phyloP scores from a whole-genome alignment of 2,329 filamentous ascomycete species.

The Xylaria sp. region DNA sequence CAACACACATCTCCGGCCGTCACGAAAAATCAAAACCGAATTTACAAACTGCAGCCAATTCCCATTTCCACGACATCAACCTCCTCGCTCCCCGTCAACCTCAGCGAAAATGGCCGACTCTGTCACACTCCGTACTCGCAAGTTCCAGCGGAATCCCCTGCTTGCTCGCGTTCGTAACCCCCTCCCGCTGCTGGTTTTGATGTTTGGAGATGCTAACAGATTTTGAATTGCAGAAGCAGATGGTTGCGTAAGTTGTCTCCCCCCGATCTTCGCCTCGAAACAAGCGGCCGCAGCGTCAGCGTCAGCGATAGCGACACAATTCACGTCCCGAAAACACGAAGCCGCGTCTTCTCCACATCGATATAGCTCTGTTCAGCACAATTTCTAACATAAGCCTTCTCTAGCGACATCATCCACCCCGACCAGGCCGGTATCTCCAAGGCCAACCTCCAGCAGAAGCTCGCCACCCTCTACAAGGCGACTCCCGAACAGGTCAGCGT shows the following conservation, averaged over 20 bases:
- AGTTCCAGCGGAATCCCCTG: slow-evolving; percentile 99
- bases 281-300: slow-evolving; percentile 3
- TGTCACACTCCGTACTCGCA: slow-evolving; percentile 95
- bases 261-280: slow-evolving; percentile 5
- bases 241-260: slow-evolving; percentile 41
- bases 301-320: slow-evolving; percentile 2
- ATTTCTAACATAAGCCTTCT: slow-evolving; percentile 29
- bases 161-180: slow-evolving; percentile 58
- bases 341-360: neutral
- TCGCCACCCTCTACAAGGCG: slow-evolving; percentile 96
- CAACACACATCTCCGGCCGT: slow-evolving; percentile 41
- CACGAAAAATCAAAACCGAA: slow-evolving; percentile 41
- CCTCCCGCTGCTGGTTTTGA: neutral
- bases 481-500: slow-evolving; percentile 97
- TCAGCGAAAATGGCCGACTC: slow-evolving; percentile 86
- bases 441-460: slow-evolving; percentile 96
- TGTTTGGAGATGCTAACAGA: slow-evolving; percentile 24
- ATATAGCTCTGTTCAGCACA: neutral
- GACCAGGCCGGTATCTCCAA: slow-evolving; percentile 98
- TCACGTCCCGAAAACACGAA: neutral
- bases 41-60: slow-evolving; percentile 37
- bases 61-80: slow-evolving; percentile 36
- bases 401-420: slow-evolving; percentile 98
- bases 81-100: slow-evolving; percentile 40
- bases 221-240: slow-evolving; percentile 37